Percentiles rank a stretch among this genome's conserved stretches.
Evolutionary conservation across 2,329 filamentous ascomycete species (phyloP).

Genomic region (Xylariaceae sp.): DNA sequence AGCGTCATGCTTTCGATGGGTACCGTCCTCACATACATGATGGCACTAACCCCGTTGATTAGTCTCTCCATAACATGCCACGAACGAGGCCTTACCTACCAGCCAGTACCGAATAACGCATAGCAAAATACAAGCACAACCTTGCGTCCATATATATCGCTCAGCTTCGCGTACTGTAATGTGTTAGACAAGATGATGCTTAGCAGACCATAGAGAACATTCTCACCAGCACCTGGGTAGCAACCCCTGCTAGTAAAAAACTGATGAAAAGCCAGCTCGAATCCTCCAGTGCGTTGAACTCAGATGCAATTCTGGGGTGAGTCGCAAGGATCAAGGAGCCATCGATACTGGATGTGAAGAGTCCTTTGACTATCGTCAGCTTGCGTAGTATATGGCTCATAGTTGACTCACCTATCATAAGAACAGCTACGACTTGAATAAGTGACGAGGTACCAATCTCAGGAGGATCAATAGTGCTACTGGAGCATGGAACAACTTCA

Average conservation of each 20-base stretch:
- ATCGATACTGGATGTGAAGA: conserved; percentile 72
- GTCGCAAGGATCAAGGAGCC: conserved; percentile 70
- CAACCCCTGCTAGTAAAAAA: conserved; percentile 58
- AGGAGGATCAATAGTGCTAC: background rate
- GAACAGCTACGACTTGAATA: conserved; percentile 20
- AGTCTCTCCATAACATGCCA: background rate
- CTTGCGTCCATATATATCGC: conserved; percentile 64
- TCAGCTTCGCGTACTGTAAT: conserved; percentile 59
- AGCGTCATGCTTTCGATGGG: conserved; percentile 2
- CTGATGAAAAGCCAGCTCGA: conserved; percentile 65
- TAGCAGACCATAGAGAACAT: background rate
- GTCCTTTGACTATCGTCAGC: conserved; percentile 38
- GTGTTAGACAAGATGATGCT: background rate
- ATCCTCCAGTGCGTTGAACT: conserved; percentile 62
- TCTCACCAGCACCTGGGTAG: conserved; percentile 59
- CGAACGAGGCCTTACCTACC: conserved; percentile 46
- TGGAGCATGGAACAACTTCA: background rate
- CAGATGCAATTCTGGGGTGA: conserved; percentile 66
- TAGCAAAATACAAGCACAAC: conserved; percentile 57
- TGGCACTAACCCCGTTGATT: conserved; percentile 16
- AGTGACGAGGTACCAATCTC: conserved; percentile 18
- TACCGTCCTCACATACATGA: conserved; percentile 25
- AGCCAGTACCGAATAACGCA: conserved; percentile 55
- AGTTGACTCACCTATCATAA: conserved; percentile 22
- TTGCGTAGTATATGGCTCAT: background rate